Percentiles rank a stretch among this genome's conserved stretches.
Evolutionary conservation across 163 green algal genomes (phyloP).

Genomic region (Chlorella variabilis): DNA sequence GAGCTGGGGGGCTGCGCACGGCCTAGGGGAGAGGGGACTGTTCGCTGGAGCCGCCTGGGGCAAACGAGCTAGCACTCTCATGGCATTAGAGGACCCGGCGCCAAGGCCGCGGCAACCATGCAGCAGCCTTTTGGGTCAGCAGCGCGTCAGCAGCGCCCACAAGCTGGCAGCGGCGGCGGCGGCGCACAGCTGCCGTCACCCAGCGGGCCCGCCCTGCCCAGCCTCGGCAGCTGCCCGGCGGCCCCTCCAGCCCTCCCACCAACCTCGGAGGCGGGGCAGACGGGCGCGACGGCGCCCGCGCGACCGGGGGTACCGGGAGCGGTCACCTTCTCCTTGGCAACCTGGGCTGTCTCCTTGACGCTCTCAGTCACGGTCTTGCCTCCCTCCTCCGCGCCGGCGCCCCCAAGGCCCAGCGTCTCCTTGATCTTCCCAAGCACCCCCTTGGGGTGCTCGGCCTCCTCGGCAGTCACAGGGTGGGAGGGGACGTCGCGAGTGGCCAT

Average conservation of each 20-base stretch:
- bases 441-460: conserved; percentile 14
- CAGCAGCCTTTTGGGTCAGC: too few relatives aligned
- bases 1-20: too few relatives aligned
- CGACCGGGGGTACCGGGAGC: conserved; percentile 1
- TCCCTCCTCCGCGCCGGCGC: neutral
- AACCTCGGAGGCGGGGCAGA: conserved; percentile 31
- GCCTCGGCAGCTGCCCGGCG: too few relatives aligned
- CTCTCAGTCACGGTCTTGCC: neutral
- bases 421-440: conserved; percentile 20
- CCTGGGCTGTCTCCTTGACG: neutral
- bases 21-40: too few relatives aligned
- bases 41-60: too few relatives aligned
- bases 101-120: too few relatives aligned
- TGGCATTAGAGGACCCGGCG: too few relatives aligned
- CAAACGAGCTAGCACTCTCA: too few relatives aligned
- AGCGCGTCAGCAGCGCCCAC: too few relatives aligned
- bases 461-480: neutral
- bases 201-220: too few relatives aligned
- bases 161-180: too few relatives aligned
- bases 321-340: neutral
- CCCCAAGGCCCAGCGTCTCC: neutral
- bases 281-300: neutral
- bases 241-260: neutral
- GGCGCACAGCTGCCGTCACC: too few relatives aligned
- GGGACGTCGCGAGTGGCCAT: conserved; percentile 15